Evolutionary conservation across 306 rosid genomes (phyloP), one percentile per base, ranked within the genome.

Genomic region (Cucumis melo): DNA sequence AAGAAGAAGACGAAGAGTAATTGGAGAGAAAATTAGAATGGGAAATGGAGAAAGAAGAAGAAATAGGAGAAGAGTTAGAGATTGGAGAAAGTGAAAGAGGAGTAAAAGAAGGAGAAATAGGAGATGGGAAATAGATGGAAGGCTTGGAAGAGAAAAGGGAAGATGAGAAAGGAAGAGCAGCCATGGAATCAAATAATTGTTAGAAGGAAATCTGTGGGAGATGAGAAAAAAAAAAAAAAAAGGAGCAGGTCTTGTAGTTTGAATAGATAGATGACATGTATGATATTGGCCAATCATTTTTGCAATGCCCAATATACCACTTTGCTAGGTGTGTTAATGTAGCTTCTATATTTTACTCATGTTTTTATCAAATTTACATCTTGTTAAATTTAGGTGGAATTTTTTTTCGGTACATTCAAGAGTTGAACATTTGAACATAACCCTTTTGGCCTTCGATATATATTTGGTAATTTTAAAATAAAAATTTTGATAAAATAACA

Each of bases 121-220:
- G 81, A 74, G 80, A 79, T 14, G 82, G 88, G 54, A 80, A 76
- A 71, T 77, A 80, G 32, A 79, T 84, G 87, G 90, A 78, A 74
- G 85, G 82, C 36, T 84, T 46, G 20, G 89, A 64, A 56, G 91
- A 79, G 86, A 84, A 75, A 84, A 88, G 86, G 44, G 86, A 46
- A 63, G 88, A 78, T 10, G 93, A 73, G 32, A 92, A 90, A 85
- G 92, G 83, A 82, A 89, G 88, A 71, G 91, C 78, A 85, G 96
- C 99, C 99, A 92, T 91, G 86, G 92, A 64, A 68, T n/a, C 17
- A 10, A 42, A 32, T 41, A 72, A 46, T 36, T 39, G 39, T 21
- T 53, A 41, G 32, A 5, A 78, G 63, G 76, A 64, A 32, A 32
- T 32, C 78, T 71, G 84, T 51, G 56, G 84, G 83, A 85, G 88